Percentiles rank a stretch among this genome's conserved stretches.
Conservation (phyloP, 1,139 yeast genomes). For the Meyerozyma carpophila region DNA sequence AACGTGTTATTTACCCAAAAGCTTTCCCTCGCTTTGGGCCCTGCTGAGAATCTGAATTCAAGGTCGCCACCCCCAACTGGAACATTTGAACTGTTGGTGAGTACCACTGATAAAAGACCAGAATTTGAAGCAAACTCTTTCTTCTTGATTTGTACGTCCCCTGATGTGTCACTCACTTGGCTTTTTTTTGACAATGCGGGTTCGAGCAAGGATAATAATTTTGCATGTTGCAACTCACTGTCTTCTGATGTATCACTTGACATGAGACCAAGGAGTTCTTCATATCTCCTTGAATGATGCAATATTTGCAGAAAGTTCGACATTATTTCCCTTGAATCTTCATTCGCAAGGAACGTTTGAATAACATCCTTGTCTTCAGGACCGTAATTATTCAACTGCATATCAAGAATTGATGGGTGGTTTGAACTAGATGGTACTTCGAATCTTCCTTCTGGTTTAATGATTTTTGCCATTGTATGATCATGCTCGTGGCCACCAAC, state of each 20-base stretch:
- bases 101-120: conserved; percentile 21
- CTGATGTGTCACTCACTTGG: conserved; percentile 4
- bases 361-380: conserved; percentile 2
- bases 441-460: conserved; percentile 13
- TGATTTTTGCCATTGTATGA: conserved; percentile 31
- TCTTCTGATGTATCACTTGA: not conserved
- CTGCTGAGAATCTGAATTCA: conserved; percentile 17
- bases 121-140: conserved; percentile 8
- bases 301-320: conserved; percentile 7
- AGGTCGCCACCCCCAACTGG: conserved; percentile 27
- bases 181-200: conserved; percentile 2
- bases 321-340: conserved; percentile 5
- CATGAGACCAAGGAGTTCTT: not conserved
- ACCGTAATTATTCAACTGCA: not conserved
- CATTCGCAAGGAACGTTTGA: not conserved
- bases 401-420: not conserved
- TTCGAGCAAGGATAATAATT: conserved; percentile 18
- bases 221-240: conserved; percentile 6
- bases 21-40: conserved; percentile 9
- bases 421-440: conserved; percentile 1
- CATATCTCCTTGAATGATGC: not conserved
- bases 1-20: conserved; percentile 24
- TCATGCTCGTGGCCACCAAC: conserved; percentile 19
- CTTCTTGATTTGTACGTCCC: conserved; percentile 5
- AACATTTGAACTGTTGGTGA: conserved; percentile 21